Conservation (phyloP, 1,284 basidiomycete genomes). For the Ceratobasidium sp. region DNA sequence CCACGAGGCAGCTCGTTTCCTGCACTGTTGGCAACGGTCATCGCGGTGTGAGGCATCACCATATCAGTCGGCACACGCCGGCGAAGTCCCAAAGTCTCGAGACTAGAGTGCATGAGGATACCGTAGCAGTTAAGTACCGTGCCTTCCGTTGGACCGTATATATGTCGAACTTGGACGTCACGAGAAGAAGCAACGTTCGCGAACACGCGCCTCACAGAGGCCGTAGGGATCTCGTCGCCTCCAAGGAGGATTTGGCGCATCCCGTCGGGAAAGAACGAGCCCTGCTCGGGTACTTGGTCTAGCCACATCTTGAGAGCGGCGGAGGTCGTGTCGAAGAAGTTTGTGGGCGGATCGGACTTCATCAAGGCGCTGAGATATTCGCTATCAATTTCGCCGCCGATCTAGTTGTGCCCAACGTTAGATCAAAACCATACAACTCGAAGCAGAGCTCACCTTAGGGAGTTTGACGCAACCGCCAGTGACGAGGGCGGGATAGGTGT, state of each 20-base stretch:
- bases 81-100: background rate
- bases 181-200: background rate
- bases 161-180: background rate
- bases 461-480: constrained; percentile 21
- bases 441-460: constrained; percentile 11
- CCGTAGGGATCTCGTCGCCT: background rate
- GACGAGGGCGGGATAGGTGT: background rate
- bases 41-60: constrained; percentile 1
- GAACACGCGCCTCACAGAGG: background rate
- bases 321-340: background rate
- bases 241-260: constrained; percentile 6
- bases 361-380: constrained; percentile 7
- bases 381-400: constrained; percentile 10
- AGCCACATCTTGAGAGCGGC: constrained; percentile 15
- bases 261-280: constrained; percentile 16
- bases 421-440: background rate
- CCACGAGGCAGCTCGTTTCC: constrained; percentile 10
- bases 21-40: background rate
- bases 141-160: constrained; percentile 23
- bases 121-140: constrained; percentile 8
- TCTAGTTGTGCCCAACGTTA: background rate
- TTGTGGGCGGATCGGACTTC: background rate
- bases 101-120: background rate
- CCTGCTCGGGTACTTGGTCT: background rate
- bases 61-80: background rate